A percentile compares a stretch with the other conserved stretches of the same genome.
Evolutionary conservation across 2,329 filamentous ascomycete genomes (phyloP).

Genomic region (Colletotrichum cuscutae): DNA sequence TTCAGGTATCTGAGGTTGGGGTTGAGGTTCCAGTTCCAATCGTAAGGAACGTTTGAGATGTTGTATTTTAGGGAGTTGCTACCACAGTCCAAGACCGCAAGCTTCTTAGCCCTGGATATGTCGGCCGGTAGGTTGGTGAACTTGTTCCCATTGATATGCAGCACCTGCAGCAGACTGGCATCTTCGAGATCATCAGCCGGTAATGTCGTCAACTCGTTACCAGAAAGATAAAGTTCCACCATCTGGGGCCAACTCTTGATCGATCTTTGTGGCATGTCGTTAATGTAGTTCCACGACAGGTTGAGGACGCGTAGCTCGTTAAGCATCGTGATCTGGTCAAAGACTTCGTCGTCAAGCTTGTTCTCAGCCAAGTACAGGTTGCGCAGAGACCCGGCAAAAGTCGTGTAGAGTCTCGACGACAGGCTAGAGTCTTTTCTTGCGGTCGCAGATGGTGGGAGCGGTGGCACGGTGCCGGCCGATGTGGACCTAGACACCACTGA

Average conservation of each 20-base stretch:
- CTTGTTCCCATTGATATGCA: constrained; percentile 97
- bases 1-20: constrained; percentile 95
- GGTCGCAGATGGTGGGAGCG: constrained; percentile 63
- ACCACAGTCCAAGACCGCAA: constrained; percentile 92
- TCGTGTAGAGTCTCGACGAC: constrained; percentile 81
- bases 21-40: constrained; percentile 99
- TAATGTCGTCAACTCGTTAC: constrained; percentile 90
- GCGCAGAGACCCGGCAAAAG: constrained; percentile 86
- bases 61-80: constrained; percentile 98
- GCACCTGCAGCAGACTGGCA: constrained; percentile 83
- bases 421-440: constrained; percentile 89
- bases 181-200: constrained; percentile 96
- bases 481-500: constrained; percentile 79
- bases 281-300: constrained; percentile 92
- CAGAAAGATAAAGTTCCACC: constrained; percentile 91
- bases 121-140: constrained; percentile 97
- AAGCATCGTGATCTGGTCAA: constrained; percentile 87
- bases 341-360: constrained; percentile 91
- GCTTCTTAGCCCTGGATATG: constrained; percentile 90
- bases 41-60: constrained; percentile 98
- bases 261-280: constrained; percentile 88
- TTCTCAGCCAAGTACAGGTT: constrained; percentile 94
- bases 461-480: constrained; percentile 55
- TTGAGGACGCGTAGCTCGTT: constrained; percentile 90
- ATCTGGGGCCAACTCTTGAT: constrained; percentile 91